Conservation (phyloP, 768 basidiomycete genomes). For the Austroboletus eburneus region DNA sequence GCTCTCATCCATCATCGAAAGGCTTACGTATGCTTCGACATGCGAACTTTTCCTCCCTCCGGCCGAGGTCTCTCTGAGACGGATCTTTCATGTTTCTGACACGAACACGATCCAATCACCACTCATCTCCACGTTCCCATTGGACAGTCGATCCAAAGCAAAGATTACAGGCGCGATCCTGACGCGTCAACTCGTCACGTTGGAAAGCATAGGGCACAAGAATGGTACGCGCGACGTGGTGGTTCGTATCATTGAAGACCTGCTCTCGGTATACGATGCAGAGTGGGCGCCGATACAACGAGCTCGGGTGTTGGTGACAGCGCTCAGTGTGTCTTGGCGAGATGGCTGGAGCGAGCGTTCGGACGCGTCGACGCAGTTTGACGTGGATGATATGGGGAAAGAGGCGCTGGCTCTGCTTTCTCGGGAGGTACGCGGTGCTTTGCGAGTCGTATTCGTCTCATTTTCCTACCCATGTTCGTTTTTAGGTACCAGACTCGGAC, state of each 20-base stretch:
- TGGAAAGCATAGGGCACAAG: conserved; percentile 57
- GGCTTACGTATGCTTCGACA: conserved; percentile 60
- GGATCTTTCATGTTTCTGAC: not conserved
- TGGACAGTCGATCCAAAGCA: conserved; percentile 9
- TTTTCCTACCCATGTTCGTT: not conserved
- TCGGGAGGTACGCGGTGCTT: conserved; percentile 36
- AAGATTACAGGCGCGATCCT: conserved; percentile 51
- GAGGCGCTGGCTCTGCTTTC: conserved; percentile 42
- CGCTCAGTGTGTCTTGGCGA: conserved; percentile 44
- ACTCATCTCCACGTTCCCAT: conserved; percentile 14
- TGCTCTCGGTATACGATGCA: conserved; percentile 45
- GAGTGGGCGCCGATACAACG: conserved; percentile 52
- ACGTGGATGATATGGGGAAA: conserved; percentile 35
- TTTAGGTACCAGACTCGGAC: conserved; percentile 31
- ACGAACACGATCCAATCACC: not conserved
- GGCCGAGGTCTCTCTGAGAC: conserved; percentile 44
- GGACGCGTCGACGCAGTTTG: conserved; percentile 17
- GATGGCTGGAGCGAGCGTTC: conserved; percentile 19
- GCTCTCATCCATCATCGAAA: conserved; percentile 56
- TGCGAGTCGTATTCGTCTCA: not conserved
- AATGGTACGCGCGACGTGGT: conserved; percentile 44
- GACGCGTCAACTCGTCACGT: conserved; percentile 54
- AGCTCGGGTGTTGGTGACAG: conserved; percentile 51
- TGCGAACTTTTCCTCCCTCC: conserved; percentile 61
- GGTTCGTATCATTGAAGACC: conserved; percentile 42